phyloP scores from a whole-genome alignment of 805 yeast species.

The Lipomyces oligophaga region DNA sequence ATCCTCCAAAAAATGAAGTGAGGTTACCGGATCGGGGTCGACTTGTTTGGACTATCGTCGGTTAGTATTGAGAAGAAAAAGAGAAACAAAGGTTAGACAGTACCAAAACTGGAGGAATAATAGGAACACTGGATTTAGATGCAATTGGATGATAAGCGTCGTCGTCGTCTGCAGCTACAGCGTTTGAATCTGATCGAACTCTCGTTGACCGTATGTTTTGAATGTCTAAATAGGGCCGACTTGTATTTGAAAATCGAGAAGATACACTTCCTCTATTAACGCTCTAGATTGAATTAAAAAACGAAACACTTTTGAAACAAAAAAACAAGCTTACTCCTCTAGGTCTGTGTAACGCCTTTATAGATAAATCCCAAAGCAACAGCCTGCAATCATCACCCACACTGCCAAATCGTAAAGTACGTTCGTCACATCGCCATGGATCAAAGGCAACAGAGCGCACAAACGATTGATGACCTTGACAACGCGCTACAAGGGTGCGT shows the following conservation, averaged over 20 bases:
- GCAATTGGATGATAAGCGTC: slow-evolving; percentile 26
- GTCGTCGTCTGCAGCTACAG: slow-evolving; percentile 21
- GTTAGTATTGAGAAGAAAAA: not conserved
- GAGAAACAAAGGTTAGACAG: not conserved
- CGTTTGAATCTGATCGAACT: slow-evolving; percentile 20
- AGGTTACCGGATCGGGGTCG: slow-evolving; percentile 27
- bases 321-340: slow-evolving; percentile 9
- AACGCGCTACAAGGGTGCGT: slow-evolving; percentile 37
- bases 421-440: slow-evolving; percentile 37
- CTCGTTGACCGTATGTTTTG: slow-evolving; percentile 9
- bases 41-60: slow-evolving; percentile 21
- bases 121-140: slow-evolving; percentile 25
- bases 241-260: slow-evolving; percentile 12
- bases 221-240: slow-evolving; percentile 7
- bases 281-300: not conserved
- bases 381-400: slow-evolving; percentile 56
- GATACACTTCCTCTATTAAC: slow-evolving; percentile 20
- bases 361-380: slow-evolving; percentile 53
- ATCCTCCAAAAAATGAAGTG: slow-evolving; percentile 25
- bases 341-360: slow-evolving; percentile 39
- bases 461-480: slow-evolving; percentile 56
- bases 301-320: not conserved
- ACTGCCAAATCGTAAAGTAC: slow-evolving; percentile 48
- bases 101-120: slow-evolving; percentile 29
- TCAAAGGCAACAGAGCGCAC: slow-evolving; percentile 47